Base-by-base conservation (phyloP, 1,284 basidiomycete genomes). In the Cryptococcus sp. region DNA sequence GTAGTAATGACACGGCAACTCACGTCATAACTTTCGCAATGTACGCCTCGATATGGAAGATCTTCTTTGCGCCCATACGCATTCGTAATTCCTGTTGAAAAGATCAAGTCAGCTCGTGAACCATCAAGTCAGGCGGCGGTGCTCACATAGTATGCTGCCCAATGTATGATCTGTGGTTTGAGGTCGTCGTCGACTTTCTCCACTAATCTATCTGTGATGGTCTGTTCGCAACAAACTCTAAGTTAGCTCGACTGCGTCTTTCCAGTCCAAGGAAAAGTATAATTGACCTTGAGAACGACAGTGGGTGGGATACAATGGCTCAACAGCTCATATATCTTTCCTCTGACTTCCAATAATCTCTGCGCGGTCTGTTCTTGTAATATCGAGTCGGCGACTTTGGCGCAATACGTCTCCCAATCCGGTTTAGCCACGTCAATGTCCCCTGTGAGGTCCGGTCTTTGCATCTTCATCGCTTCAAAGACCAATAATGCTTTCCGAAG, bases 361-460 rank as follows among this genome's bases (percentile, higher is more conserved):
- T 88, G 86, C 15, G 96, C 93, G n/a, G 87, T 86, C 78, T 98
- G 96, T 70, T 97, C 92, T 64, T 86, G 83, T n/a, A 98, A 80
- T 66, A 99, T 95, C 69, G 90, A 77, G 74, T 95, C 91, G n/a
- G 91, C 94, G 15, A 97, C 88, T 75, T 93, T 92, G 65, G 87
- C 83, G 67, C 93, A 94, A 74, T 97, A 99, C n/a, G 89, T 89
- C 78, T 99, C 95, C 96, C 96, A 99, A 73, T 99, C 96, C 15
- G 96, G 94, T 78, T 96, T 93, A 16, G 94, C 92, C 50, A 93
- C 89, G 41, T 85, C 83, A 50, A 93, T 81, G 50, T 88, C 87
- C 15, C 76, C 78, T 22, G 83, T 83, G 47, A 93, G 81, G 74
- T 91, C 87, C 44, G 89, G 85, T 87, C 86, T 88, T 79, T 97